Conservation (phyloP, 73 alveolate species). For the Blepharisma stoltei region DNA sequence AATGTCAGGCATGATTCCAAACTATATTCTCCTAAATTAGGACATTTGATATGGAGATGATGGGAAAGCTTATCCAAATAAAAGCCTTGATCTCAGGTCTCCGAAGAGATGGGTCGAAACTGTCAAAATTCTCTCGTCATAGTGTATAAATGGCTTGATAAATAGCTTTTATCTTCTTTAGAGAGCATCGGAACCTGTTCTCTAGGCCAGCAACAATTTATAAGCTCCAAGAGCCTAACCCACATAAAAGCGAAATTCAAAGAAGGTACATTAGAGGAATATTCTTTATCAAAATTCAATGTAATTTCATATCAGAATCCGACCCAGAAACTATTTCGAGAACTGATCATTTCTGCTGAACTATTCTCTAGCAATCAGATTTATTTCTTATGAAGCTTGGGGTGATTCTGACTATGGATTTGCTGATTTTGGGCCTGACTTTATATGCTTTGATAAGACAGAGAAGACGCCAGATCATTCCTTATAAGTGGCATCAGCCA, state of each 20-base stretch:
- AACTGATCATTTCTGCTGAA: background rate
- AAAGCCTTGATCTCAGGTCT: slow-evolving; percentile 74
- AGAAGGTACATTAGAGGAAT: slow-evolving; percentile 36
- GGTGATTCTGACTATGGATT: slow-evolving; percentile 79
- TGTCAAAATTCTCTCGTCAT: too few species aligned
- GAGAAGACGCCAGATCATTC: slow-evolving; percentile 96
- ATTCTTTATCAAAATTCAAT: background rate
- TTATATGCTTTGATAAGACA: slow-evolving; percentile 45
- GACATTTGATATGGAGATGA: slow-evolving; percentile 97
- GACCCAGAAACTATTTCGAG: background rate
- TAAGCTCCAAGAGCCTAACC: slow-evolving; percentile 79
- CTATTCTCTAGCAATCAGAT: background rate
- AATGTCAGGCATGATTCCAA: slow-evolving; percentile 72
- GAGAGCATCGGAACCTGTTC: slow-evolving; percentile 42
- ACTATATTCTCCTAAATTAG: slow-evolving; percentile 98
- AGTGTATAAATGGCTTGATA: slow-evolving; percentile 85
- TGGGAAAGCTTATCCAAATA: slow-evolving; percentile 94
- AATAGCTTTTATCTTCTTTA: slow-evolving; percentile 90
- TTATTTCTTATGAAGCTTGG: slow-evolving; percentile 3
- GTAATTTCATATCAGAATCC: slow-evolving; percentile 13
- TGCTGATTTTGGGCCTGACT: slow-evolving; percentile 91
- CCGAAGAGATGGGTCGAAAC: slow-evolving; percentile 71
- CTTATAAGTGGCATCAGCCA: slow-evolving; percentile 76
- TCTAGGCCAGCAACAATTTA: slow-evolving; percentile 38
- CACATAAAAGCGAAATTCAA: slow-evolving; percentile 68